Evolutionary conservation across 768 basidiomycete genomes (phyloP).

Genomic region (Paxillus involutus): DNA sequence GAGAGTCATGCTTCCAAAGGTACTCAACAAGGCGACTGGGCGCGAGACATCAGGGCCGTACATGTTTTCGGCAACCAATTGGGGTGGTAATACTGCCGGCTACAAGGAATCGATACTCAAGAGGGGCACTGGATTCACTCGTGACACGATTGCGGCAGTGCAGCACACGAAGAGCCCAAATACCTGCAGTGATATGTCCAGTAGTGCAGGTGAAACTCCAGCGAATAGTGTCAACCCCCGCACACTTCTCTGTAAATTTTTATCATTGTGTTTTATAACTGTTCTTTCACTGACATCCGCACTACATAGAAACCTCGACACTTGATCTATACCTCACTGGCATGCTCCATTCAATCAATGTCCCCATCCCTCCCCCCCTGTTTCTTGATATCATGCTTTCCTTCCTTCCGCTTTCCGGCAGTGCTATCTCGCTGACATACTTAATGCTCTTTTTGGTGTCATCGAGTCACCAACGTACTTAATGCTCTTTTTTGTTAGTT

Average conservation of each 20-base stretch:
- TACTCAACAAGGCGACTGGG: slow-evolving; percentile 7
- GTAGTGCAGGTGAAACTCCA: not conserved
- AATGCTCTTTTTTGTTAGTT: too few species aligned
- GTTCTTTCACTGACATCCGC: too few species aligned
- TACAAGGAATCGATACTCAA: not conserved
- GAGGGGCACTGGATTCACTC: not conserved
- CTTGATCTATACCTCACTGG: too few species aligned
- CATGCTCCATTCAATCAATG: too few species aligned
- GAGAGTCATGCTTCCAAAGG: slow-evolving; percentile 2
- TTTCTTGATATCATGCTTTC: too few species aligned
- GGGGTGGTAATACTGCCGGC: not conserved
- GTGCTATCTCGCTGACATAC: too few species aligned
- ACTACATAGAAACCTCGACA: too few species aligned
- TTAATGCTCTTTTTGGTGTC: too few species aligned
- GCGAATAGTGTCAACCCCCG: not conserved
- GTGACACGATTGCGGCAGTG: not conserved
- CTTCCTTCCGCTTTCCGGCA: too few species aligned
- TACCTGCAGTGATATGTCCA: not conserved
- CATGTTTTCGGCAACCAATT: not conserved
- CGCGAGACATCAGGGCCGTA: not conserved
- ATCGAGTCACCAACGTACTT: too few species aligned
- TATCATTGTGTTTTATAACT: too few species aligned
- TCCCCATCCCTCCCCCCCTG: too few species aligned
- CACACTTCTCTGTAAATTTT: not conserved
- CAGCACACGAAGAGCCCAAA: not conserved